Evolutionary conservation across 2,329 filamentous ascomycete species (phyloP), one percentile per base, ranked within the genome.

Genomic region (Pseudogymnoascus sp.): DNA sequence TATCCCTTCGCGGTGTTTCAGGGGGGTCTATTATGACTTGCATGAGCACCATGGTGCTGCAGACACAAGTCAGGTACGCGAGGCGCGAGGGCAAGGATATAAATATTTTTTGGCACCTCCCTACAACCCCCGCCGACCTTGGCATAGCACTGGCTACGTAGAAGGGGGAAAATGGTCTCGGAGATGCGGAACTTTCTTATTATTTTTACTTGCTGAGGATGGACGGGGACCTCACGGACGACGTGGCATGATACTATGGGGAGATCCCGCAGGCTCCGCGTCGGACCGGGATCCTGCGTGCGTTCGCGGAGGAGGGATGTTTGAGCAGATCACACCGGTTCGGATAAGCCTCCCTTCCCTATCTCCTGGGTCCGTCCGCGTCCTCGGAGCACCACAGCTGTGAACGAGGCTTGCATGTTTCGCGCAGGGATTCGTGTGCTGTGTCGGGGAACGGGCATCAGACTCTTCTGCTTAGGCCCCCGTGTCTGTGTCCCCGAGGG

Each of bases 361-460:
- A 33, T 55, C 48, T 55, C 44, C 48, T 55, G 48, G 48, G 48
- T 55, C 48, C 29, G 48, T 21, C 48, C 48, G 48, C 48, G 27
- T 55, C 29, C 9, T 5, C 29, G 48, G 48, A 44, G 48, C 13
- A 27, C 48, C 29, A 55, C 15, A 15, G n/a, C 29, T 55, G 48
- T 33, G 48, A n/a, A 33, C 33, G 48, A 55, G 48, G 48, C 48
- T 55, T 55, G 48, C 48, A 33, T 55, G 48, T 33, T 55, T 55
- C 29, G 48, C 48, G 29, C 48, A 33, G 25, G 48, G 48, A 17
- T 55, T 55, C 48, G 9, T 9, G 48, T 17, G 29, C 31, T 55
- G 9, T 17, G 48, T 5, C 17, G 27, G 48, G 9, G n/a, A 5
- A 9, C n/a, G n/a, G 44, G 27, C 48, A 29, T 12, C 27, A 55